These are phyloP conservation scores for Smallanthus sonchifolius DNA, from an alignment of 129 eudicot genomes.

Conservation along the genomic window DNA sequence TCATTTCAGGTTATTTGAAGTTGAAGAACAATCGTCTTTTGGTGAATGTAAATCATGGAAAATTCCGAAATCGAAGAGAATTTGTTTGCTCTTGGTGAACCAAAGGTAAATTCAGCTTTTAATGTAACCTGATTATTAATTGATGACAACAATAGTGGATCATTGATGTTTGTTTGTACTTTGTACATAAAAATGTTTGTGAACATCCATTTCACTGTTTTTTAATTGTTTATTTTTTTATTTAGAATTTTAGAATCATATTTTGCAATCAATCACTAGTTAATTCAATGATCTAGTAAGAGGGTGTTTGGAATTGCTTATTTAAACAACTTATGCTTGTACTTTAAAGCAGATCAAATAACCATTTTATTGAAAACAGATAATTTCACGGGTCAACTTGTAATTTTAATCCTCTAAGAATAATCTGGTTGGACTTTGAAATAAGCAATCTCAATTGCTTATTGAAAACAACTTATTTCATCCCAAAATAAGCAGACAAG, in stretches of 20 bases:
- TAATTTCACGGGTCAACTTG: not conserved
- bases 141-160: not conserved
- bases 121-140: not conserved
- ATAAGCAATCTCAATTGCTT: not conserved
- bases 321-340: not conserved
- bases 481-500: not conserved
- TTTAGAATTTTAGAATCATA: not conserved
- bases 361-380: not conserved
- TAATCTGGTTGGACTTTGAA: not conserved
- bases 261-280: conserved; percentile 1
- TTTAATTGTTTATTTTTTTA: not conserved
- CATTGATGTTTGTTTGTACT: not conserved
- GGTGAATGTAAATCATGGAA: conserved; percentile 55
- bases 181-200: not conserved
- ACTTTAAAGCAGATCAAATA: not conserved
- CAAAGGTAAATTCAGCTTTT: conserved; percentile 54
- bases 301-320: not conserved
- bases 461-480: not conserved
- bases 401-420: not conserved
- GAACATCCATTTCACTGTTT: not conserved
- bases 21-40: not conserved
- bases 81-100: conserved; percentile 76
- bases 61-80: conserved; percentile 74
- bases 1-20: conserved; percentile 32
- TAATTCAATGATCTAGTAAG: not conserved